Percentiles rank a stretch among this genome's conserved stretches.
Conservation (phyloP, 352 stramenopile genomes). For the Lagenidium giganteum region DNA sequence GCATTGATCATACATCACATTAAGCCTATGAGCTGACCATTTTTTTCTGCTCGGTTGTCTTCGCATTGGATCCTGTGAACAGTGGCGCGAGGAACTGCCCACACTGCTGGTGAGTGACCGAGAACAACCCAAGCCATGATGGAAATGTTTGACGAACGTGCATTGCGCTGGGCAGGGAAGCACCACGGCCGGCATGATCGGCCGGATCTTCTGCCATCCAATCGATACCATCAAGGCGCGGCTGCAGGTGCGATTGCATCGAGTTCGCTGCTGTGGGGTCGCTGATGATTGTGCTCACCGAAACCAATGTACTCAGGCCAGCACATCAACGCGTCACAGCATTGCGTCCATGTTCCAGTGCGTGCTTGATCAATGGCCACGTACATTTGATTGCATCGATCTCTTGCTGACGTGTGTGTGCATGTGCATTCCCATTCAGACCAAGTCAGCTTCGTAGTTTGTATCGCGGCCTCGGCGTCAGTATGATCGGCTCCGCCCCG, state of each 20-base stretch:
- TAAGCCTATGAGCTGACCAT: background rate
- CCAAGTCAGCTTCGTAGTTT: conserved; percentile 78
- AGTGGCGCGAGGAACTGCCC: conserved; percentile 40
- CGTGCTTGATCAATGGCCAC: no score
- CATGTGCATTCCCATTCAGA: background rate
- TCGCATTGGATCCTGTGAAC: no score
- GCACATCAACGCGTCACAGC: conserved; percentile 24
- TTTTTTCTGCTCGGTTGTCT: conserved; percentile 5
- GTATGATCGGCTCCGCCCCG: conserved; percentile 92
- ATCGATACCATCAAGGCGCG: conserved; percentile 91
- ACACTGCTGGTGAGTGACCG: conserved; percentile 39
- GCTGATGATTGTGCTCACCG: no score
- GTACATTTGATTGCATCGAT: no score
- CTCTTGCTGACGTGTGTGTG: no score
- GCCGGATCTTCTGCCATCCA: conserved; percentile 86
- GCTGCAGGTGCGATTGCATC: conserved; percentile 65
- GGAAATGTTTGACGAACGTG: background rate
- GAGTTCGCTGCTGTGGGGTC: background rate
- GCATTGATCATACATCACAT: background rate
- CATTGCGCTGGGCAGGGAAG: conserved; percentile 44
- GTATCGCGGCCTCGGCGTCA: conserved; percentile 94
- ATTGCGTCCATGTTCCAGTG: no score
- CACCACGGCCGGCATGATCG: conserved; percentile 76
- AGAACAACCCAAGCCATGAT: background rate
- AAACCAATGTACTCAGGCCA: no score